phyloP scores from a whole-genome alignment of 306 rosid genomes.

The Trifolium dubium region DNA sequence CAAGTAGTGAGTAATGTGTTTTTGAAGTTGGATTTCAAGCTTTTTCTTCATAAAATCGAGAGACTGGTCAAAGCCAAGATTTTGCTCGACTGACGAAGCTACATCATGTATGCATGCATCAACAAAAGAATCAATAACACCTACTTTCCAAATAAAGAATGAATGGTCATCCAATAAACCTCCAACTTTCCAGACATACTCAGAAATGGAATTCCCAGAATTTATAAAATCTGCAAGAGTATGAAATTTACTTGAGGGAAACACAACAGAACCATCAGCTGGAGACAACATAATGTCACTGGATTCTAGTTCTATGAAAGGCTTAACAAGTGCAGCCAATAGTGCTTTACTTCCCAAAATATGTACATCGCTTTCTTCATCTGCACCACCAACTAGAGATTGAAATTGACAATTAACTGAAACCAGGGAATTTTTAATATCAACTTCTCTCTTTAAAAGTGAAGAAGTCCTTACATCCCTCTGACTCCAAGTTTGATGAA shows the following conservation, averaged over 20 bases:
- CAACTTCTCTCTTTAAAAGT: conserved; percentile 83
- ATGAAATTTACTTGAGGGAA: conserved; percentile 54
- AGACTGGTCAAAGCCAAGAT: conserved; percentile 86
- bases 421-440: conserved; percentile 73
- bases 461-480: conserved; percentile 71
- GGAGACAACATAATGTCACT: conserved; percentile 63
- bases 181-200: conserved; percentile 80
- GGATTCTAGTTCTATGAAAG: conserved; percentile 78
- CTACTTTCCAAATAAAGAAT: conserved; percentile 89
- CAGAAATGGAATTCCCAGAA: conserved; percentile 82
- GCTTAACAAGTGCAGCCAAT: conserved; percentile 68
- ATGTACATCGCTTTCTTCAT: conserved; percentile 63
- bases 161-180: conserved; percentile 65
- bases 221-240: conserved; percentile 62
- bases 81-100: conserved; percentile 86
- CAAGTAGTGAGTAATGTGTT: conserved; percentile 67
- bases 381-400: conserved; percentile 57
- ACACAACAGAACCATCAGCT: conserved; percentile 55
- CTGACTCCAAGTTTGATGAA: conserved; percentile 92
- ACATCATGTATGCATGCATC: conserved; percentile 85
- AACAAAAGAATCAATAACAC: conserved; percentile 82
- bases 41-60: conserved; percentile 77
- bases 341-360: conserved; percentile 63
- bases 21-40: conserved; percentile 86
- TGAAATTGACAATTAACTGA: conserved; percentile 72